Conservation (phyloP, 192 early-diverging fungal genomes). For the Podila horticola region DNA sequence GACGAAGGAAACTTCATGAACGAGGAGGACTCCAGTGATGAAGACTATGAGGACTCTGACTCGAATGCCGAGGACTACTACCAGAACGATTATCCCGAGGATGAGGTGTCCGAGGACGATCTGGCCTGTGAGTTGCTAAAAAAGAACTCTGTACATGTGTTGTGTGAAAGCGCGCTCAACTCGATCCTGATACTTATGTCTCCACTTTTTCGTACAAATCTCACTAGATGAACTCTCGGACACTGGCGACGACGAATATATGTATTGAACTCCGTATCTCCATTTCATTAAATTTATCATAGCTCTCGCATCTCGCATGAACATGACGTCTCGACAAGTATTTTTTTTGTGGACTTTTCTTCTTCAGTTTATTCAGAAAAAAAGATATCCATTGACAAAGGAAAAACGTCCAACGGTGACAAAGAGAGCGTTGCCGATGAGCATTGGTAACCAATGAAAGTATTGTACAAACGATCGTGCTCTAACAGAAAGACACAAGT, state of each 20-base stretch:
- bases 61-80: constrained; percentile 79
- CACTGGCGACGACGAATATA: neutral
- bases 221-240: neutral
- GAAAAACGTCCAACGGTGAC: neutral
- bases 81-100: constrained; percentile 83
- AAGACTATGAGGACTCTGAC: constrained; percentile 36
- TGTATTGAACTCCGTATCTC: neutral
- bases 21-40: constrained; percentile 23
- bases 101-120: constrained; percentile 56
- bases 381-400: neutral
- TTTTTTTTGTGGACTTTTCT: too few species aligned
- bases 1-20: constrained; percentile 36
- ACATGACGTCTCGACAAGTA: neutral
- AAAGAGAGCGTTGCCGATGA: neutral
- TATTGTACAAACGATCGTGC: constrained; percentile 9
- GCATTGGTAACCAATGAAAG: constrained; percentile 4
- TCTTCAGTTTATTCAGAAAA: neutral
- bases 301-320: neutral
- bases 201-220: neutral
- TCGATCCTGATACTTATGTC: too few species aligned
- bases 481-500: neutral
- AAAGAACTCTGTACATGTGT: neutral
- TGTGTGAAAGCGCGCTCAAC: neutral
- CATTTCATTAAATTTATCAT: too few species aligned
- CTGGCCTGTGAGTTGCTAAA: constrained; percentile 50